Evolutionary conservation across 2,329 filamentous ascomycete genomes (phyloP).

Genomic region (Neonectria magnoliae): DNA sequence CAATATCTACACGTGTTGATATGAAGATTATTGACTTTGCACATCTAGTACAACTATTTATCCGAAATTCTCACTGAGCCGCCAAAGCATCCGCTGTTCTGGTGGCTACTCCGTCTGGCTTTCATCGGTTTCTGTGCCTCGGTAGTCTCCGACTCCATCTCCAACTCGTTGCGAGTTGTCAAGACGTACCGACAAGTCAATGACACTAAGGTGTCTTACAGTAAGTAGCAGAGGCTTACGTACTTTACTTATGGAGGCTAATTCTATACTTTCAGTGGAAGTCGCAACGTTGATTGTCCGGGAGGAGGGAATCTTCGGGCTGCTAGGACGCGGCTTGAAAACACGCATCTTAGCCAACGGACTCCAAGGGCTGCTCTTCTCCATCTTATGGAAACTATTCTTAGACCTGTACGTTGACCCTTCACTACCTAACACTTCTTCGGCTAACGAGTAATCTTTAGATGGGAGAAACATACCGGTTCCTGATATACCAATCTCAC

Average conservation of each 20-base stretch:
- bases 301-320: constrained; percentile 53
- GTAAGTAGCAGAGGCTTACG: constrained; percentile 41
- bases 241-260: not conserved
- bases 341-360: constrained; percentile 61
- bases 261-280: constrained; percentile 45
- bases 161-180: constrained; percentile 58
- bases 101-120: constrained; percentile 55
- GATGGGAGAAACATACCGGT: constrained; percentile 1
- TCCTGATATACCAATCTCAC: not conserved
- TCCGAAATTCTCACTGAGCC: constrained; percentile 52
- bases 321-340: constrained; percentile 57
- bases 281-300: constrained; percentile 53
- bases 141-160: constrained; percentile 56
- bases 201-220: constrained; percentile 57
- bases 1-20: not conserved
- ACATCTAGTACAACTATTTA: constrained; percentile 55
- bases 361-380: constrained; percentile 58
- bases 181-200: constrained; percentile 63
- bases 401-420: constrained; percentile 54
- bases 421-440: not conserved
- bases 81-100: constrained; percentile 49
- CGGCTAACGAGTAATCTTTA: not conserved
- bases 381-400: constrained; percentile 61
- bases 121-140: constrained; percentile 55
- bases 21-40: not conserved